phyloP scores from a whole-genome alignment of 805 yeast genomes.

The Candida adriatica region DNA sequence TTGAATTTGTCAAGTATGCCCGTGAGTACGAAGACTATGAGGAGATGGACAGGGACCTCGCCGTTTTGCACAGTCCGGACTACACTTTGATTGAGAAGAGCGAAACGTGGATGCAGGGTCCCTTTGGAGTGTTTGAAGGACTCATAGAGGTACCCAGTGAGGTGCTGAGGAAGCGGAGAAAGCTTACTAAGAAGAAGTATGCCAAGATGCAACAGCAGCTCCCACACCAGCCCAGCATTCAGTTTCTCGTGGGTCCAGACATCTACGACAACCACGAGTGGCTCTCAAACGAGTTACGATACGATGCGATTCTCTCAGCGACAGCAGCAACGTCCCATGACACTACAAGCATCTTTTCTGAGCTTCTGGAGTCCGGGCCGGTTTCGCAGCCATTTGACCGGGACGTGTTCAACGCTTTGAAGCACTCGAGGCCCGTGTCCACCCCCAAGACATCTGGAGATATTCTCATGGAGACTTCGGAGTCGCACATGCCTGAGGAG shows the following conservation, averaged over 20 bases:
- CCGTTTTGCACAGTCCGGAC: conserved; percentile 44
- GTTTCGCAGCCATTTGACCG: conserved; percentile 18
- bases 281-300: conserved; percentile 64
- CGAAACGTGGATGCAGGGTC: conserved; percentile 56
- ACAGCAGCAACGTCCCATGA: conserved; percentile 53
- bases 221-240: conserved; percentile 12
- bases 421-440: conserved; percentile 8
- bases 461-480: conserved; percentile 18
- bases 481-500: conserved; percentile 41
- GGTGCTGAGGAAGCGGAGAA: conserved; percentile 20
- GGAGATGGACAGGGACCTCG: conserved; percentile 71
- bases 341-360: conserved; percentile 47
- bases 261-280: conserved; percentile 34
- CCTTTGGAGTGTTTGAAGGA: conserved; percentile 77
- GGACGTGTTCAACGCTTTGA: conserved; percentile 23
- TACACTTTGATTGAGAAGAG: conserved; percentile 32
- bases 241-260: conserved; percentile 2
- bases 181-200: conserved; percentile 19
- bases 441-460: conserved; percentile 1
- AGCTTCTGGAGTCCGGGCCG: conserved; percentile 30
- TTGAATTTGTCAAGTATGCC: conserved; percentile 71
- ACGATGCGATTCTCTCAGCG: conserved; percentile 68
- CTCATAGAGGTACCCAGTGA: conserved; percentile 15
- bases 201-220: conserved; percentile 9
- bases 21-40: conserved; percentile 65